Conservation (phyloP, 2,329 filamentous ascomycete species). For the Gremmenia infestans region DNA sequence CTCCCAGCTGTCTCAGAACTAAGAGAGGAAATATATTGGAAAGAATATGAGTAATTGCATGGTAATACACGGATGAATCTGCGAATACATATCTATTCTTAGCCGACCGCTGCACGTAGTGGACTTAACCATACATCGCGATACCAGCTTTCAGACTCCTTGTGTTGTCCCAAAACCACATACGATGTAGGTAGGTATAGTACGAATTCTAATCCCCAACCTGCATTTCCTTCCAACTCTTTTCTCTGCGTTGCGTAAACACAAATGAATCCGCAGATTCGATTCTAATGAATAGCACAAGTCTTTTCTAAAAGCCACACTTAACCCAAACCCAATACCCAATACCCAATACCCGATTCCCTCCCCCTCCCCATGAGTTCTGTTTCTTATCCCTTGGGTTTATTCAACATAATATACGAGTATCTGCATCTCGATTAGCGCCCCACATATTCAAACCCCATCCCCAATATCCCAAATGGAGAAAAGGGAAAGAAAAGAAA, state of each 20-base stretch:
- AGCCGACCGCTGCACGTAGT: too few relatives aligned
- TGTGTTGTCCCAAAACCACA: not conserved
- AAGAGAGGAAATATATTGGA: not conserved
- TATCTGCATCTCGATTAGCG: slow-evolving; percentile 13
- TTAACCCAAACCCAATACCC: not conserved
- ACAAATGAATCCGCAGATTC: too few relatives aligned
- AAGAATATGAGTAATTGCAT: not conserved
- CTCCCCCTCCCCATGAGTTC: not conserved
- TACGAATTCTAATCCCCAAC: not conserved
- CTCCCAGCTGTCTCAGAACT: slow-evolving; percentile 34
- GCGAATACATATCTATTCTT: too few relatives aligned
- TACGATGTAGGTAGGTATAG: too few relatives aligned
- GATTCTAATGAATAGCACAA: too few relatives aligned
- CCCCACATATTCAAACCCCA: not conserved
- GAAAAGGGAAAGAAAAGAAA: not conserved
- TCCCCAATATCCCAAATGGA: not conserved
- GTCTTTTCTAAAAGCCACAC: not conserved
- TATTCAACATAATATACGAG: slow-evolving; percentile 25
- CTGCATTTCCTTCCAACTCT: not conserved
- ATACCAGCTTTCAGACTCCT: too few relatives aligned
- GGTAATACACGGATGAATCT: too few relatives aligned
- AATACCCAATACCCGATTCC: not conserved
- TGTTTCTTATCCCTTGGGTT: slow-evolving; percentile 3
- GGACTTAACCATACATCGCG: not conserved
- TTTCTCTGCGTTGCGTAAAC: too few relatives aligned